These are phyloP conservation scores for Retiboletus flavoniger DNA, from an alignment of 1,284 basidiomycete genomes.

Conservation along the genomic window DNA sequence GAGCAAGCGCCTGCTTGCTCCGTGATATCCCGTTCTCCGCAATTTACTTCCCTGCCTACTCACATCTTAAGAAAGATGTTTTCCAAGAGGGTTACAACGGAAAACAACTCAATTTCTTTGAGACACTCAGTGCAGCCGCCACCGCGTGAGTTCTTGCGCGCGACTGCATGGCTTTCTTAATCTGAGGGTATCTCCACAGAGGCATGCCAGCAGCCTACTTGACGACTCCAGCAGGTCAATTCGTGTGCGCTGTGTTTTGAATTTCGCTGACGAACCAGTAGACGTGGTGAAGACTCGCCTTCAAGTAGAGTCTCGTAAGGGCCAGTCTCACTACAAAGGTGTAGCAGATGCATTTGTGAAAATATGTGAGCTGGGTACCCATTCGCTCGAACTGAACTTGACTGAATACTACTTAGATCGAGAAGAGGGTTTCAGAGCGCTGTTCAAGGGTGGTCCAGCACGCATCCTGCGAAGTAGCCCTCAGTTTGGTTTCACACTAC, in stretches of 20 bases:
- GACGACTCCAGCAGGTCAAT: constrained; percentile 77
- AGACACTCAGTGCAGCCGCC: constrained; percentile 83
- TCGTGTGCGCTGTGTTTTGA: constrained; percentile 8
- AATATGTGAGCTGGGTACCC: constrained; percentile 60
- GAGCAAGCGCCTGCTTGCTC: constrained; percentile 82
- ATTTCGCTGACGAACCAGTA: constrained; percentile 32
- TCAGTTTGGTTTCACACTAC: constrained; percentile 91
- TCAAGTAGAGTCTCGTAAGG: constrained; percentile 93
- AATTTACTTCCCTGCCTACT: constrained; percentile 80
- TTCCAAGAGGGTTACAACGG: constrained; percentile 96
- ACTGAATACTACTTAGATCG: constrained; percentile 48
- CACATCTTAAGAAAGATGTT: constrained; percentile 86
- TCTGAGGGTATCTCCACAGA: constrained; percentile 38
- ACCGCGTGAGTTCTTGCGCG: constrained; percentile 64
- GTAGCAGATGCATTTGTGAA: constrained; percentile 86
- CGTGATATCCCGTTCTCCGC: constrained; percentile 95
- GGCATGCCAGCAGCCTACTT: constrained; percentile 95
- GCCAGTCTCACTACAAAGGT: constrained; percentile 92
- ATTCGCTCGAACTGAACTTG: constrained; percentile 2
- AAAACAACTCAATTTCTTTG: constrained; percentile 88
- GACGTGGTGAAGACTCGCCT: constrained; percentile 99
- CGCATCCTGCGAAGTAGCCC: constrained; percentile 86
- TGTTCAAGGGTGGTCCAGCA: constrained; percentile 96
- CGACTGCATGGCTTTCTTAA: constrained; percentile 19
- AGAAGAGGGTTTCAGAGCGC: constrained; percentile 85